These are phyloP conservation scores for Rhodomyrtus tomentosa DNA, from an alignment of 345 rosid genomes.

Conservation along the genomic window DNA sequence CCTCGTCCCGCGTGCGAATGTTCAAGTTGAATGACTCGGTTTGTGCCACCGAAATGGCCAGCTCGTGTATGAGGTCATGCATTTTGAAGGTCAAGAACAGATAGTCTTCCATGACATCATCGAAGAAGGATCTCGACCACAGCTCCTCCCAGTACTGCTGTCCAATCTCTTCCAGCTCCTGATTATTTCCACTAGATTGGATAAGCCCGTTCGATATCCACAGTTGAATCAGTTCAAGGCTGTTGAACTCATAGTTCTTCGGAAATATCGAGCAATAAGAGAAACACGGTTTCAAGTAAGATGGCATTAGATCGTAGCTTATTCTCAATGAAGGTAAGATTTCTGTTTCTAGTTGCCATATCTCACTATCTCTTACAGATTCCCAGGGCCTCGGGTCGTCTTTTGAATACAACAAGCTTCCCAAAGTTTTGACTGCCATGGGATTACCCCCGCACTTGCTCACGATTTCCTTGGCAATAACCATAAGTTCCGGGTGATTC, in stretches of 20 bases:
- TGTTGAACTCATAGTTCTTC: slow-evolving; percentile 6
- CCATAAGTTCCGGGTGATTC: neutral
- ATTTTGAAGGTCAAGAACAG: neutral
- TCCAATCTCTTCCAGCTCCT: slow-evolving; percentile 7
- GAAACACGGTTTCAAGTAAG: slow-evolving; percentile 24
- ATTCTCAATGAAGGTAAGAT: slow-evolving; percentile 5
- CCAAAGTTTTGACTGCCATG: slow-evolving; percentile 8
- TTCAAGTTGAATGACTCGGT: slow-evolving; percentile 1
- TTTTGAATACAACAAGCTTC: slow-evolving; percentile 3
- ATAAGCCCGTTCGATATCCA: slow-evolving; percentile 11
- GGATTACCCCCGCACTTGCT: slow-evolving; percentile 14
- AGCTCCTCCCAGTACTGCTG: slow-evolving; percentile 12
- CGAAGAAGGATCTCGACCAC: slow-evolving; percentile 21
- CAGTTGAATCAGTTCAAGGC: slow-evolving; percentile 2
- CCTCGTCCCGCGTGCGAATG: neutral
- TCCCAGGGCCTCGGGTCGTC: neutral
- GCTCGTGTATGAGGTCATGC: slow-evolving; percentile 25
- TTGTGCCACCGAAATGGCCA: slow-evolving; percentile 5
- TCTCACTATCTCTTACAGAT: slow-evolving; percentile 6
- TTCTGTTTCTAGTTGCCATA: neutral
- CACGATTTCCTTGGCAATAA: slow-evolving; percentile 2
- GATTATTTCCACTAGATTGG: neutral
- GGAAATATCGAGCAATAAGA: slow-evolving; percentile 28
- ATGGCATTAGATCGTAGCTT: slow-evolving; percentile 23
- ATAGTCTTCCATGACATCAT: neutral